phyloP scores from a whole-genome alignment of 1,284 basidiomycete species.

The Microbotryomycetes sp. region DNA sequence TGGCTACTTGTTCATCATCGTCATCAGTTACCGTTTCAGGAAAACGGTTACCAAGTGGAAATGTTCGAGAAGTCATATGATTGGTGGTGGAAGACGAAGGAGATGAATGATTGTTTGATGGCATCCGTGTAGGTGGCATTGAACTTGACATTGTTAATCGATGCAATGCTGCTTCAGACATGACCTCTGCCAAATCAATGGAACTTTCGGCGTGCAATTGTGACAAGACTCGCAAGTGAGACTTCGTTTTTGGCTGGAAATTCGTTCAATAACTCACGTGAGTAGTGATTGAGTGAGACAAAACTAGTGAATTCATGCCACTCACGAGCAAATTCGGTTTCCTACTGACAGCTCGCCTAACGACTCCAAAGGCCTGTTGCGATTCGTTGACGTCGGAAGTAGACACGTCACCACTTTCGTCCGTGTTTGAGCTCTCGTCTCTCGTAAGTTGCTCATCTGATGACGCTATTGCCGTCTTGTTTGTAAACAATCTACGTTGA shows the following conservation, averaged over 20 bases:
- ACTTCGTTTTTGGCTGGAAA: conserved; percentile 29
- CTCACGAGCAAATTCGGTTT: conserved; percentile 29
- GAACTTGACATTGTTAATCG: conserved; percentile 20
- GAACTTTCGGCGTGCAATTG: conserved; percentile 19
- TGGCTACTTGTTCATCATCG: conserved; percentile 5
- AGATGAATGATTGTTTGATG: too few species aligned
- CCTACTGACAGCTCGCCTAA: conserved; percentile 17
- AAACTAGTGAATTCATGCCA: background rate
- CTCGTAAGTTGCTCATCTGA: background rate
- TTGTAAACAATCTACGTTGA: conserved; percentile 26
- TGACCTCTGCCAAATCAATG: conserved; percentile 25
- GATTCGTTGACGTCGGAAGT: conserved; percentile 6
- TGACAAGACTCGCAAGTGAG: conserved; percentile 25
- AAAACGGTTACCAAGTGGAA: conserved; percentile 28
- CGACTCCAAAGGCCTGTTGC: conserved; percentile 19
- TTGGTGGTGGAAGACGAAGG: too few species aligned
- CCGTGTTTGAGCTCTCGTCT: background rate
- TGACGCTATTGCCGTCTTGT: conserved; percentile 11
- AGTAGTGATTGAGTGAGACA: background rate
- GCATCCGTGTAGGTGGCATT: background rate
- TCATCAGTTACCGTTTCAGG: conserved; percentile 15
- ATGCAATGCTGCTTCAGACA: conserved; percentile 27
- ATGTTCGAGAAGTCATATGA: too few species aligned
- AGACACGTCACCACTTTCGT: conserved; percentile 6
- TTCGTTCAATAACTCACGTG: too few species aligned